A percentile compares a stretch with the other conserved stretches of the same genome.
Evolutionary conservation across 352 stramenopile genomes (phyloP).

Genomic region (Poterioochromonas sp.): DNA sequence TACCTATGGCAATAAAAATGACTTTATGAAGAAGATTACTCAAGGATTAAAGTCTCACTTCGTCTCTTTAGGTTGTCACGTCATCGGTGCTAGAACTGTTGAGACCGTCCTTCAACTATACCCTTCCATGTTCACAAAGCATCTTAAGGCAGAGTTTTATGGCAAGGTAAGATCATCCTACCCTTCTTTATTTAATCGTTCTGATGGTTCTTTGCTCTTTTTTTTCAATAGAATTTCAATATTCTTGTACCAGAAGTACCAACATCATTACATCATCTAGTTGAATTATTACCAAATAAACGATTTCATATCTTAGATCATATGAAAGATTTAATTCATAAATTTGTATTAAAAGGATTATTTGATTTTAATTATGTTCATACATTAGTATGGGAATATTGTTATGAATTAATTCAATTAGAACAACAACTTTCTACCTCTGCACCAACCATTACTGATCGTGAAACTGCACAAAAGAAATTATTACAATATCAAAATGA

Average conservation of each 20-base stretch:
- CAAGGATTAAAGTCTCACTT: not conserved
- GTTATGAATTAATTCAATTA: not conserved
- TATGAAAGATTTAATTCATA: conserved; percentile 25
- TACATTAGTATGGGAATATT: conserved; percentile 24
- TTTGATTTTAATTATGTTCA: conserved; percentile 20
- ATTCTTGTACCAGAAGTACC: not conserved
- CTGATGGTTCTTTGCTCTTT: too few species aligned
- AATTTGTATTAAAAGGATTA: conserved; percentile 4
- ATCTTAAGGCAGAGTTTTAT: conserved; percentile 23
- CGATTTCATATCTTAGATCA: not conserved
- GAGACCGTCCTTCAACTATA: conserved; percentile 7
- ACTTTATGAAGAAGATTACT: not conserved
- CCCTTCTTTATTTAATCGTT: too few species aligned
- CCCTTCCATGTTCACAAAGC: not conserved
- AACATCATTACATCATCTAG: not conserved
- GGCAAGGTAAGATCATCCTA: too few species aligned
- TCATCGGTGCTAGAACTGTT: conserved; percentile 8
- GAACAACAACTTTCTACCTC: too few species aligned
- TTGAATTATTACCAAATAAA: not conserved
- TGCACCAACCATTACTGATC: not conserved
- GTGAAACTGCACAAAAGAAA: not conserved
- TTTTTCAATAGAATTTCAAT: conserved; percentile 25
- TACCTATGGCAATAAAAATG: not conserved
- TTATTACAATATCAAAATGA: not conserved
- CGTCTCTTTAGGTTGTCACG: not conserved